Conservation (phyloP, 2,329 filamentous ascomycete genomes). For the Xylariaceae sp. region DNA sequence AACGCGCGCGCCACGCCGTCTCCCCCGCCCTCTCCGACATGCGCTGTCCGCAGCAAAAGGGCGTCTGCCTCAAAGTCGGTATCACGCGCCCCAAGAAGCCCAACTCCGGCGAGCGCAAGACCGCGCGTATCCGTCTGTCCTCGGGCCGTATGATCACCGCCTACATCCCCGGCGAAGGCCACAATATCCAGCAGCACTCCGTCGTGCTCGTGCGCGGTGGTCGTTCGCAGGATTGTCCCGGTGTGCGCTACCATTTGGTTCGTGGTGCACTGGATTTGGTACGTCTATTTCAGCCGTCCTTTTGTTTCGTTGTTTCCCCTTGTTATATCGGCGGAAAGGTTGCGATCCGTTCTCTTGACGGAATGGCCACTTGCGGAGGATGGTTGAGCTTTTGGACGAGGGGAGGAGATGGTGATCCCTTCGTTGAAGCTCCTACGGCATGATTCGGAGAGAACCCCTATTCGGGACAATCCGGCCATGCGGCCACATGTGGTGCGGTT, state of each 20-base stretch:
- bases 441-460: no score
- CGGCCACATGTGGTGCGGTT: not conserved
- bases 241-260: constrained; percentile 93
- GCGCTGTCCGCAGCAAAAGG: constrained; percentile 78
- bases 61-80: constrained; percentile 90
- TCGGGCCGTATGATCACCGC: constrained; percentile 82
- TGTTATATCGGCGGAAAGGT: not conserved
- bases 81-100: constrained; percentile 97
- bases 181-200: constrained; percentile 98
- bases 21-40: constrained; percentile 74
- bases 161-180: constrained; percentile 95
- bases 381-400: no score
- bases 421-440: no score
- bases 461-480: no score
- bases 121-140: constrained; percentile 82
- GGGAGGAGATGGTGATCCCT: no score
- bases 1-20: constrained; percentile 76
- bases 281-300: constrained; percentile 36
- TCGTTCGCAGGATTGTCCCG: constrained; percentile 91
- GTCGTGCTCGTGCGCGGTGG: constrained; percentile 95
- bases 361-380: no score
- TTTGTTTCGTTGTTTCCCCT: not conserved
- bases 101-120: constrained; percentile 96
- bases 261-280: constrained; percentile 90
- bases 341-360: no score